phyloP scores from a whole-genome alignment of 2,329 filamentous ascomycete species.

The Mycosphaerelloides madeirae region DNA sequence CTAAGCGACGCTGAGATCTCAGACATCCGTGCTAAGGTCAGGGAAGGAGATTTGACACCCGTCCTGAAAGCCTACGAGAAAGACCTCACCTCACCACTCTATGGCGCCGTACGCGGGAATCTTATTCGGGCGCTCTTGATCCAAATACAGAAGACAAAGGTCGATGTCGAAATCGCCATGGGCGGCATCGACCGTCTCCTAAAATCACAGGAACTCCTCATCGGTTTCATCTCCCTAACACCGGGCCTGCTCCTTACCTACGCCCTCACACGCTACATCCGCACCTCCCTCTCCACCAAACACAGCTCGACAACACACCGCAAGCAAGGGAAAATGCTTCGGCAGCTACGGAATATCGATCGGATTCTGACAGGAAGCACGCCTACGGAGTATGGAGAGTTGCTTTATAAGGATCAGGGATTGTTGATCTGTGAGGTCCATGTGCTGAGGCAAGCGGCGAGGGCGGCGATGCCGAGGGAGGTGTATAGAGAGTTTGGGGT shows the following conservation, averaged over 20 bases:
- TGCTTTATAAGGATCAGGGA: conserved; percentile 90
- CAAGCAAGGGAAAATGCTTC: conserved; percentile 65
- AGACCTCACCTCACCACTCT: conserved; percentile 75
- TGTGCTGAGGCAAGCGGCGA: conserved; percentile 66
- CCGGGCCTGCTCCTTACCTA: conserved; percentile 86
- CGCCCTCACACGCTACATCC: conserved; percentile 67
- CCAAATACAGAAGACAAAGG: conserved; percentile 97
- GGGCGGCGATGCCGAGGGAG: conserved; percentile 64
- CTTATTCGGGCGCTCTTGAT: conserved; percentile 86
- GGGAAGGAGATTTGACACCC: conserved; percentile 87
- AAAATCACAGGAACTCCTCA: conserved; percentile 94
- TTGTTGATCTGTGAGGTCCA: conserved; percentile 87
- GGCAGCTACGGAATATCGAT: conserved; percentile 82
- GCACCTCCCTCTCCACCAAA: conserved; percentile 63
- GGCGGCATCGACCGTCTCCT: conserved; percentile 90
- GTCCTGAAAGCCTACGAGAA: conserved; percentile 88
- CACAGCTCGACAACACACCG: conserved; percentile 62
- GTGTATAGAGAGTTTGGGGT: conserved; percentile 81
- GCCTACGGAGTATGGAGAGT: conserved; percentile 66
- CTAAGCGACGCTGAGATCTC: conserved; percentile 66
- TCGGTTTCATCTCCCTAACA: conserved; percentile 93
- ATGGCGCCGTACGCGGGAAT: conserved; percentile 78
- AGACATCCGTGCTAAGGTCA: conserved; percentile 72
- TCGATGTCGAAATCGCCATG: conserved; percentile 93
- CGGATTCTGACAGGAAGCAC: conserved; percentile 51